These are phyloP conservation scores for Sclerotinia subarctica DNA, from an alignment of 2,329 filamentous ascomycete species.

Conservation along the genomic window DNA sequence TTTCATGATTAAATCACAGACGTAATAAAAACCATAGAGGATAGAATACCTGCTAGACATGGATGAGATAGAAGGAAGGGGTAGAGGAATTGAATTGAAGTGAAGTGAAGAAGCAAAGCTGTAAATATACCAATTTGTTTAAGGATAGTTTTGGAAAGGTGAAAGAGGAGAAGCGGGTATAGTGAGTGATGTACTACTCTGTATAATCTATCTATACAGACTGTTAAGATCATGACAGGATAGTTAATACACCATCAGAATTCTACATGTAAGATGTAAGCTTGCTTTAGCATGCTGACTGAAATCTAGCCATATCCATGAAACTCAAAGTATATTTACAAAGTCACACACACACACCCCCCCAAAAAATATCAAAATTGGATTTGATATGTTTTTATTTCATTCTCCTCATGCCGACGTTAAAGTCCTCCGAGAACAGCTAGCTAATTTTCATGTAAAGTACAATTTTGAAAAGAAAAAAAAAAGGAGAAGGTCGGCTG, in stretches of 20 bases:
- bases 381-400: not conserved
- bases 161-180: not conserved
- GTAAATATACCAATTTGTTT: not conserved
- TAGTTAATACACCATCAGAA: not conserved
- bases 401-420: not conserved
- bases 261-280: not conserved
- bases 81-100: not conserved
- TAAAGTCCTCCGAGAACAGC: not conserved
- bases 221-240: not conserved
- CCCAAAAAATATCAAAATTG: not conserved
- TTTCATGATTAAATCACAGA: conserved; percentile 61
- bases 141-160: not conserved
- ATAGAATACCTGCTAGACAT: not conserved
- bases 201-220: not conserved
- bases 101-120: not conserved
- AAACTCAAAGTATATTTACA: too few relatives aligned
- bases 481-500: conserved; percentile 6
- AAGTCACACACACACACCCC: not conserved
- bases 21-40: conserved; percentile 22
- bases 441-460: conserved; percentile 5
- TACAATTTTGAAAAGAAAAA: conserved; percentile 13
- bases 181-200: too few relatives aligned
- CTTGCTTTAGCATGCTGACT: too few relatives aligned
- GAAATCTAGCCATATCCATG: not conserved
- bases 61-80: not conserved